Evolutionary conservation across 495 filamentous ascomycete genomes (phyloP).

Genomic region (Aspergillus sclerotiicarbonarius): DNA sequence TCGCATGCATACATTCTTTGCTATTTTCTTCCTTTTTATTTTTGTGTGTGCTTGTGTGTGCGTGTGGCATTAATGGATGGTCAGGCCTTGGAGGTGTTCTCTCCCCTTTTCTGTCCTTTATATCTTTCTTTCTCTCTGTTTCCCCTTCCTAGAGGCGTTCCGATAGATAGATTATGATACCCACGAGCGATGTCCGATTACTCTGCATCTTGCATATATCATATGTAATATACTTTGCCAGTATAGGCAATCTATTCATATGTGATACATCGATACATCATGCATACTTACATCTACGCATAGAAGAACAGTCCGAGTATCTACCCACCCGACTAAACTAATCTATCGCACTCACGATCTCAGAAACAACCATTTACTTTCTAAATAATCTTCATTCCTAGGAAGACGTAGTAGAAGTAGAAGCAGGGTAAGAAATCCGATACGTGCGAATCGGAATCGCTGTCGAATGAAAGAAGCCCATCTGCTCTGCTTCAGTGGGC

Average conservation of each 20-base stretch:
- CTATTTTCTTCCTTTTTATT: too few species aligned
- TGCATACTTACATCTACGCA: too few species aligned
- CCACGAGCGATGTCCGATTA: conserved; percentile 10
- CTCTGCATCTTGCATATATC: neutral
- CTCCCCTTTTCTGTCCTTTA: neutral
- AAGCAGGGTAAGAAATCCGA: conserved; percentile 17
- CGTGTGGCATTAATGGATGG: too few species aligned
- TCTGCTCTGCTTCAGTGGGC: conserved; percentile 46
- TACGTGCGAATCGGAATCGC: conserved; percentile 50
- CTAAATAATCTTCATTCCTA: neutral
- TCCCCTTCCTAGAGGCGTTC: neutral
- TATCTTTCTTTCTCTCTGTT: conserved; percentile 1
- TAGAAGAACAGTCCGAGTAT: too few species aligned
- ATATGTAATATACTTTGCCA: too few species aligned
- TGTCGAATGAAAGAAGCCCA: conserved; percentile 56
- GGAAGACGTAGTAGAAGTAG: too few species aligned
- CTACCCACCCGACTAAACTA: too few species aligned
- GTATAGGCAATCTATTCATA: too few species aligned
- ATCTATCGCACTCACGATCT: too few species aligned
- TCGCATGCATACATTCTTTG: too few species aligned
- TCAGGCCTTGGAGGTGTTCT: neutral
- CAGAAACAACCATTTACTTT: neutral
- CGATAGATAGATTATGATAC: conserved; percentile 19
- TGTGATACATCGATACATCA: too few species aligned
- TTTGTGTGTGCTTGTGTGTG: too few species aligned